phyloP scores from a whole-genome alignment of 257 asterid species.

The Buddleja alternifolia region DNA sequence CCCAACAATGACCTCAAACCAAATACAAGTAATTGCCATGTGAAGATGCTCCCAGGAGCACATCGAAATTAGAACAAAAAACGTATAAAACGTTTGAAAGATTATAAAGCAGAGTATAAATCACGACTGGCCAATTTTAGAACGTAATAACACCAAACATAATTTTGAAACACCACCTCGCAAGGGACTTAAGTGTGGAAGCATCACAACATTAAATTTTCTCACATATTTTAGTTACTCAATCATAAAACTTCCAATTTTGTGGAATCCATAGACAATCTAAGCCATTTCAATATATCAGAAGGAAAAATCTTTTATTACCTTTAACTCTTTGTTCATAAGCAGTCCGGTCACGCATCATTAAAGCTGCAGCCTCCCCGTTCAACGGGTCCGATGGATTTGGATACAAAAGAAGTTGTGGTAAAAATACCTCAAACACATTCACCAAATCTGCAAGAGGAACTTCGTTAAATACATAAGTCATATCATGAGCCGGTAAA shows the following conservation, averaged over 20 bases:
- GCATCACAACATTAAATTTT: neutral
- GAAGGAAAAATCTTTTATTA: slow-evolving; percentile 30
- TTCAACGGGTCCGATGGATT: slow-evolving; percentile 96
- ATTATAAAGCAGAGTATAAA: neutral
- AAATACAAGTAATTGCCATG: too few relatives aligned
- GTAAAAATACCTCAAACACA: slow-evolving; percentile 93
- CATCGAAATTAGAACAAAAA: too few relatives aligned
- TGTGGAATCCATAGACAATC: neutral
- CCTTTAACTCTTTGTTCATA: slow-evolving; percentile 93
- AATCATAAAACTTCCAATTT: neutral
- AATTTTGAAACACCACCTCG: slow-evolving; percentile 10
- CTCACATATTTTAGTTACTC: neutral
- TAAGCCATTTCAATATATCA: neutral
- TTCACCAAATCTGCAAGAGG: slow-evolving; percentile 72
- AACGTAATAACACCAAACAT: neutral
- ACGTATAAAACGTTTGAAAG: too few relatives aligned
- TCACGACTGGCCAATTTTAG: too few relatives aligned
- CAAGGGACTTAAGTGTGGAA: neutral
- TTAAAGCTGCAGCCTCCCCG: slow-evolving; percentile 93
- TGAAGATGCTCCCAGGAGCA: too few relatives aligned
- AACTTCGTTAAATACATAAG: neutral
- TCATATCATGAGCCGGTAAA: slow-evolving; percentile 11
- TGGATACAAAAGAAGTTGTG: slow-evolving; percentile 93
- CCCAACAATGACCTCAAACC: too few relatives aligned
- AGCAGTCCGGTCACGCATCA: slow-evolving; percentile 89